phyloP scores from a whole-genome alignment of 495 filamentous ascomycete genomes.

The Lasiosphaeria ovina region DNA sequence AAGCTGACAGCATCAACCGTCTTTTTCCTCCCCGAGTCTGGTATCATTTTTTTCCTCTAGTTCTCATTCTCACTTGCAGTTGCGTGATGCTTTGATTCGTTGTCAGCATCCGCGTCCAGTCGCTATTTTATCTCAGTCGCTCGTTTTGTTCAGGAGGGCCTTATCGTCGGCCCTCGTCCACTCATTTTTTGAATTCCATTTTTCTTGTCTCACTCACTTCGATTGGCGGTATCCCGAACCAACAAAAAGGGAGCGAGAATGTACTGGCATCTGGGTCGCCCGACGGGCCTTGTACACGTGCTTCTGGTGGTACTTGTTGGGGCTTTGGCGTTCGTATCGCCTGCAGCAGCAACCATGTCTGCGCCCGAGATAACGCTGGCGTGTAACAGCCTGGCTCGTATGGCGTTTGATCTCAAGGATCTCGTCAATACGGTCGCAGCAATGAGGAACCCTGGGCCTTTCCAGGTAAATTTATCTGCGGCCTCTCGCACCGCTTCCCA shows the following conservation, averaged over 20 bases:
- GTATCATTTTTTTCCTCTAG: neutral
- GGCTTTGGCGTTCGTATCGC: constrained; percentile 8
- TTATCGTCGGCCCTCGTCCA: neutral
- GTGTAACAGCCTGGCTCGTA: constrained; percentile 24
- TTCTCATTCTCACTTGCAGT: neutral
- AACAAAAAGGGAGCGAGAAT: constrained; percentile 3
- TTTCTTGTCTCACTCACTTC: neutral
- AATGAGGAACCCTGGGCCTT: constrained; percentile 20
- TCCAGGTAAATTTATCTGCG: constrained; percentile 13
- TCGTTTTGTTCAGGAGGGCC: neutral
- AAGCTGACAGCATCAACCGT: neutral
- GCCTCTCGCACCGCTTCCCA: neutral
- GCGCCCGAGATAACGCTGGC: constrained; percentile 17
- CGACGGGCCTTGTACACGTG: constrained; percentile 1
- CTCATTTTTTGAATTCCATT: neutral
- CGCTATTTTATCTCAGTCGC: neutral
- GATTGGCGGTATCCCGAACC: neutral
- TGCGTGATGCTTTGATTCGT: neutral
- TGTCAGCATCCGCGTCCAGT: neutral
- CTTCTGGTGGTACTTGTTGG: constrained; percentile 11
- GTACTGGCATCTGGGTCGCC: neutral
- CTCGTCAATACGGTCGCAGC: constrained; percentile 17
- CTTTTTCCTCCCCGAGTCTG: neutral
- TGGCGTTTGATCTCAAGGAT: constrained; percentile 25
- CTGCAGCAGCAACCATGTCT: constrained; percentile 19